These are phyloP conservation scores for Rhodomyrtus psidioides DNA, from an alignment of 441 rosid genomes.

Conservation along the genomic window DNA sequence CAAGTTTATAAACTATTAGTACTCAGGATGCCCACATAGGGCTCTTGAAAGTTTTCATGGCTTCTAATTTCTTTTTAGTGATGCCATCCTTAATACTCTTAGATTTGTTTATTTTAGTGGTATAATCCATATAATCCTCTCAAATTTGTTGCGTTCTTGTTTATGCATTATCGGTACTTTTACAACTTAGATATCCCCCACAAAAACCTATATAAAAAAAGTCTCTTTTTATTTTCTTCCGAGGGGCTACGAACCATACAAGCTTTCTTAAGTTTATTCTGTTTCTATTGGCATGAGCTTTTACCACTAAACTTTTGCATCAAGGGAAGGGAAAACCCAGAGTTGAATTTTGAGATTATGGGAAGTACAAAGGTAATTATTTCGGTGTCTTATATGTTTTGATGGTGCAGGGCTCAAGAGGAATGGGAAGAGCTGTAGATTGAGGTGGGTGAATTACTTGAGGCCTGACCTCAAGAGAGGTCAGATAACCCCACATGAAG, in stretches of 20 bases:
- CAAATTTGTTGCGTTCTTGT: not conserved
- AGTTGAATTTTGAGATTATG: not conserved
- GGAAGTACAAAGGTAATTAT: not conserved
- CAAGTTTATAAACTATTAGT: not conserved
- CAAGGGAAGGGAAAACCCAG: not conserved
- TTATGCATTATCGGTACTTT: not conserved
- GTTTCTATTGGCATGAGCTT: not conserved
- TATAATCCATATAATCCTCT: not conserved
- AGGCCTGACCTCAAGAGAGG: constrained; percentile 98
- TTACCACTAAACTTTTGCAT: not conserved
- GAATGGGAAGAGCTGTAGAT: constrained; percentile 89
- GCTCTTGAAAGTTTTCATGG: not conserved
- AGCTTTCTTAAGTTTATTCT: not conserved
- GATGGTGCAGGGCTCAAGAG: constrained; percentile 53
- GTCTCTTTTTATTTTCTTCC: not conserved
- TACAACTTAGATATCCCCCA: not conserved
- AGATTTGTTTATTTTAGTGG: not conserved
- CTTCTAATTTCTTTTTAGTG: not conserved
- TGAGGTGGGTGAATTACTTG: constrained; percentile 94
- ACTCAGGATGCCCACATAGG: not conserved
- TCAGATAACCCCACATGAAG: constrained; percentile 85
- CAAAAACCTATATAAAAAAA: not conserved
- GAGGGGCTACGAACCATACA: not conserved
- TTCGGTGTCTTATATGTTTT: not conserved
- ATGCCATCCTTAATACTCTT: not conserved